Conservation (phyloP, 2,329 filamentous ascomycete species). For the Fusarium fujikuroi region DNA sequence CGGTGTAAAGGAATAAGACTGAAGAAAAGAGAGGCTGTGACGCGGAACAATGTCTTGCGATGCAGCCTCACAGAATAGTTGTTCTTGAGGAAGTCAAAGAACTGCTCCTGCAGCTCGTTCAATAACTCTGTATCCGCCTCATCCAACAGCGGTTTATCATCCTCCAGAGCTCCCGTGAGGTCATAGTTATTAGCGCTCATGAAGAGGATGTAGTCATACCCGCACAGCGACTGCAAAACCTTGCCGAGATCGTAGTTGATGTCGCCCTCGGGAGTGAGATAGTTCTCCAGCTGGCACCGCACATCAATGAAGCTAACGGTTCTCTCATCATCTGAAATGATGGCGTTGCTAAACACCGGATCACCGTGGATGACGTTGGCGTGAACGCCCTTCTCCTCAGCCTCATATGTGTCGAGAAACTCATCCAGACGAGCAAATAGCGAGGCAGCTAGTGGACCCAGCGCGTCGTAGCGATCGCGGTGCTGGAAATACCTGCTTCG, state of each 20-base stretch:
- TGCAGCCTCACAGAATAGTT: neutral
- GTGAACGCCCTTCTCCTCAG: neutral
- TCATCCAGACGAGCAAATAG: neutral
- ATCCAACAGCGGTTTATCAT: neutral
- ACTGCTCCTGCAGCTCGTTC: neutral
- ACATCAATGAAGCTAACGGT: neutral
- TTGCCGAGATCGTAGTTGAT: neutral
- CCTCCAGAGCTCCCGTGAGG: neutral
- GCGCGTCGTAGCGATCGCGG: neutral
- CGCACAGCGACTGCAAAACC: neutral
- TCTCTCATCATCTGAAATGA: neutral
- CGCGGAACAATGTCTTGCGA: neutral
- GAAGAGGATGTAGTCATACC: neutral
- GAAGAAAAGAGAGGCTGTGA: neutral
- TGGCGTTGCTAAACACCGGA: neutral
- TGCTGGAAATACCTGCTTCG: neutral
- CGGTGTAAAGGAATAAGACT: neutral
- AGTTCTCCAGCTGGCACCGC: neutral
- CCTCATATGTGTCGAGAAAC: neutral
- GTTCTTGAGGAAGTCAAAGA: neutral
- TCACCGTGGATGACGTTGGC: neutral
- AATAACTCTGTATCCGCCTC: neutral
- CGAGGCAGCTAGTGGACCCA: neutral
- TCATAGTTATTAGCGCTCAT: neutral
- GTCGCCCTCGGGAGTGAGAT: neutral